Evolutionary conservation across 176 grass and related monocot species (phyloP), one percentile per base, ranked within the genome.

Genomic region (Oryza brachyantha): DNA sequence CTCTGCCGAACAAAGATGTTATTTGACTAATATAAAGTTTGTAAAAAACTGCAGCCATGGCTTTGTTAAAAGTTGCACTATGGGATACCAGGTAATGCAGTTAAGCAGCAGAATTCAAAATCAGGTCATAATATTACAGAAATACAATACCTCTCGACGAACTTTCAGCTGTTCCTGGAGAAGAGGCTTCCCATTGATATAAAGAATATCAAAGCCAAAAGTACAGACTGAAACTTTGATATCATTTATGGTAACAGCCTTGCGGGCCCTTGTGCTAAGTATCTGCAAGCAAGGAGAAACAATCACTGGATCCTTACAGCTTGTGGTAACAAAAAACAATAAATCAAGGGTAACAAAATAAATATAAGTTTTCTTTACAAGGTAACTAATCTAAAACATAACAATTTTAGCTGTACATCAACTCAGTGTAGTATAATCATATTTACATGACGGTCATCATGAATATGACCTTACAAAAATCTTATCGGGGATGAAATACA

Each of bases 141-240:
- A 61, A 28, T 58, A 80, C 61, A 36, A 58, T 89, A 99, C 96
- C 90, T 99, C 90, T 79, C 96, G 80, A 34, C 92, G 92, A 87
- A 87, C 70, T 95, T 99, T 94, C 39, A 99, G 96, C 83, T 94
- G 92, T 78, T 99, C 90, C 32, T 93, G 88, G 26, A 99, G 88
- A 82, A 99, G 88, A 81, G 96, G 90, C 81, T 91, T 55, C 54
- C 90, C 87, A 32, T 99, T 91, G 76, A 95, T 62, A 81, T 93
- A 99, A 79, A 99, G 86, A 89, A 99, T 99, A 76, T 99, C 96
- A 86, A 98, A 99, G 48, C 80, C 96, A 89, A 87, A 99, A 54
- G 96, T 95, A 62, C 96, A 99, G 43, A 99, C 92, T 76, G 90
- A 81, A 13, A 99, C 92, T 89, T 99, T 99, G 85, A 99, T 99